phyloP scores from a whole-genome alignment of 768 basidiomycete species.

The Termitomyces eurrhizus region DNA sequence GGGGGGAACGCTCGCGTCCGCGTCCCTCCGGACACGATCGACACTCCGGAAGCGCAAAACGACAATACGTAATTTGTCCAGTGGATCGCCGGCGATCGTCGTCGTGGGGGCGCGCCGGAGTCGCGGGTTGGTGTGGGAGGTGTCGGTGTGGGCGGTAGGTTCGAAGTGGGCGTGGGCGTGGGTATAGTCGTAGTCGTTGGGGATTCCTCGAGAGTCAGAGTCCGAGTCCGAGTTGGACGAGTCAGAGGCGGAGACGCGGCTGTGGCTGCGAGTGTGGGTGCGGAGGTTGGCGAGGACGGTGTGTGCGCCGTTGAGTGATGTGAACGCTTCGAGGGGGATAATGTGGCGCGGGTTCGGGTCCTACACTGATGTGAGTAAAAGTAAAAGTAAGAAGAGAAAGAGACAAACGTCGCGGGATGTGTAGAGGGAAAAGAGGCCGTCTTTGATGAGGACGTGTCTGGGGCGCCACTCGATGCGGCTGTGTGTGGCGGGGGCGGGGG shows the following conservation, averaged over 20 bases:
- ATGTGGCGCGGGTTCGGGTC: slow-evolving; percentile 34
- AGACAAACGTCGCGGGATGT: slow-evolving; percentile 38
- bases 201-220: too few species aligned
- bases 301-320: slow-evolving; percentile 40
- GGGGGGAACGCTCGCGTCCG: too few species aligned
- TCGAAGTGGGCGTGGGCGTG: too few species aligned
- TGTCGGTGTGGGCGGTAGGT: too few species aligned
- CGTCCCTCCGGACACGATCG: not conserved
- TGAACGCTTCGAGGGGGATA: slow-evolving; percentile 36
- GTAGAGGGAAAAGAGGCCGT: slow-evolving; percentile 51
- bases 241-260: too few species aligned
- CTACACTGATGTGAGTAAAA: slow-evolving; percentile 19
- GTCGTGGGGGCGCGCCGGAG: too few species aligned
- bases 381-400: too few species aligned
- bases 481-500: not conserved
- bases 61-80: not conserved
- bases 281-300: slow-evolving; percentile 25
- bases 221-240: too few species aligned
- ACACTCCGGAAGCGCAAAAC: not conserved
- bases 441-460: slow-evolving; percentile 58
- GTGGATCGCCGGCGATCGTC: not conserved
- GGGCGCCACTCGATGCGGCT: slow-evolving; percentile 53
- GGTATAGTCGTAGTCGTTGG: too few species aligned
- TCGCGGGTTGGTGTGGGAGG: too few species aligned
- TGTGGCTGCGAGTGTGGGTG: not conserved